Conservation (phyloP, 2,329 filamentous ascomycete species). For the Bisporella sp. region DNA sequence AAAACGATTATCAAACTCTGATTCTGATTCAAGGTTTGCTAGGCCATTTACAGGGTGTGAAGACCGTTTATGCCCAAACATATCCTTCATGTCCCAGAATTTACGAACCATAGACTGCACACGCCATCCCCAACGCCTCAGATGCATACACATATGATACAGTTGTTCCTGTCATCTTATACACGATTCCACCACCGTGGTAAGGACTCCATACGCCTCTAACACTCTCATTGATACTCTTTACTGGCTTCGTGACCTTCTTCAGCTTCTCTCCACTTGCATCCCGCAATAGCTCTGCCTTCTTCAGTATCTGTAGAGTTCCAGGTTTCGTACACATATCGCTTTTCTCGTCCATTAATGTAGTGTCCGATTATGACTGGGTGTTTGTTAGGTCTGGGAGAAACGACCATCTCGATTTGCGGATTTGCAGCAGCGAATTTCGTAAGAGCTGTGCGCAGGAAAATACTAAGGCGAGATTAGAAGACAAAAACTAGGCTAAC, state of each 20-base stretch:
- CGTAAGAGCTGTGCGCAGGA: constrained; percentile 71
- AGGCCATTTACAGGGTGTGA: neutral
- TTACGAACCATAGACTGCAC: neutral
- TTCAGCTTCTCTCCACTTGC: constrained; percentile 69
- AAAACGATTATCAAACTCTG: too few relatives aligned
- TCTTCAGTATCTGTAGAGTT: constrained; percentile 73
- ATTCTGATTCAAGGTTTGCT: too few relatives aligned
- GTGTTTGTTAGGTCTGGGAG: constrained; percentile 82
- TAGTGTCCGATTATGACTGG: constrained; percentile 85
- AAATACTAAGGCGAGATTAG: constrained; percentile 47
- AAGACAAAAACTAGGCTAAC: neutral
- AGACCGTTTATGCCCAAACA: neutral
- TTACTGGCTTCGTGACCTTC: constrained; percentile 55
- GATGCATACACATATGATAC: constrained; percentile 18
- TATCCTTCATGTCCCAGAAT: too few relatives aligned
- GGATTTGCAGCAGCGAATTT: constrained; percentile 77
- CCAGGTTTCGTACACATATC: constrained; percentile 82
- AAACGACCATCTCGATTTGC: constrained; percentile 84
- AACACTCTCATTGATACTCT: constrained; percentile 57
- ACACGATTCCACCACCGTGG: constrained; percentile 43
- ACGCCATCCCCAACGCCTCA: constrained; percentile 17
- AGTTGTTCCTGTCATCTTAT: constrained; percentile 9
- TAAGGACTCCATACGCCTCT: constrained; percentile 67
- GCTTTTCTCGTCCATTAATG: constrained; percentile 81
- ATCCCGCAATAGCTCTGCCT: constrained; percentile 66